Conservation (phyloP, 176 grass and related monocot species). For the Avena sativa region DNA sequence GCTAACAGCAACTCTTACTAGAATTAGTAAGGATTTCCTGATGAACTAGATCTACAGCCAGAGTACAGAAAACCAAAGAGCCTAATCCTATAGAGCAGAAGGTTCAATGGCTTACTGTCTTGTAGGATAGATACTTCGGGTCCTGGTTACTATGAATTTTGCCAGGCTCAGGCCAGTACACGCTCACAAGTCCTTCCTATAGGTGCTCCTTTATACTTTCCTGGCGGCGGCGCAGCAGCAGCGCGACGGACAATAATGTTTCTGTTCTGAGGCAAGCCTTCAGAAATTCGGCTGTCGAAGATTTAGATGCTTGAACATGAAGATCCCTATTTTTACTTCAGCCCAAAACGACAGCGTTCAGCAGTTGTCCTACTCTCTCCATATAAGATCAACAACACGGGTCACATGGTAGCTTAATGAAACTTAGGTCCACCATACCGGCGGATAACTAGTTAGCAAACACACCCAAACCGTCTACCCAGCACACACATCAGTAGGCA, state of each 20-base stretch:
- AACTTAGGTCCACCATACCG: slow-evolving; percentile 17
- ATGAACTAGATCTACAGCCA: no score
- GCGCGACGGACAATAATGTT: no score
- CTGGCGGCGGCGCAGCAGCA: no score
- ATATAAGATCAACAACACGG: not conserved
- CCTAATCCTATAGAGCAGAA: not conserved
- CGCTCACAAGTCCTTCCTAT: not conserved
- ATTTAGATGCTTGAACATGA: not conserved
- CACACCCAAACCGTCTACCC: slow-evolving; percentile 23
- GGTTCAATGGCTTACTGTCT: no score
- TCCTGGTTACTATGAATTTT: not conserved
- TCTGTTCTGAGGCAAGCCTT: no score
- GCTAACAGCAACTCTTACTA: not conserved
- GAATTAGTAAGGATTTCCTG: no score
- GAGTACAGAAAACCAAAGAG: not conserved
- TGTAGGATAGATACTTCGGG: not conserved
- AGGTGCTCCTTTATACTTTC: no score
- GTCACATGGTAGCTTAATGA: not conserved
- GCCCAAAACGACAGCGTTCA: not conserved
- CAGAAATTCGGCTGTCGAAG: not conserved
- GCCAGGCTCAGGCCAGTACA: not conserved
- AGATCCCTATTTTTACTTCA: not conserved
- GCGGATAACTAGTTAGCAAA: slow-evolving; percentile 29
- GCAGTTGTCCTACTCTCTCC: slow-evolving; percentile 5
- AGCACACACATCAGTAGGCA: not conserved